Evolutionary conservation across 345 rosid species (phyloP), one percentile per base, ranked within the genome.

Genomic region (Excoecaria agallocha): DNA sequence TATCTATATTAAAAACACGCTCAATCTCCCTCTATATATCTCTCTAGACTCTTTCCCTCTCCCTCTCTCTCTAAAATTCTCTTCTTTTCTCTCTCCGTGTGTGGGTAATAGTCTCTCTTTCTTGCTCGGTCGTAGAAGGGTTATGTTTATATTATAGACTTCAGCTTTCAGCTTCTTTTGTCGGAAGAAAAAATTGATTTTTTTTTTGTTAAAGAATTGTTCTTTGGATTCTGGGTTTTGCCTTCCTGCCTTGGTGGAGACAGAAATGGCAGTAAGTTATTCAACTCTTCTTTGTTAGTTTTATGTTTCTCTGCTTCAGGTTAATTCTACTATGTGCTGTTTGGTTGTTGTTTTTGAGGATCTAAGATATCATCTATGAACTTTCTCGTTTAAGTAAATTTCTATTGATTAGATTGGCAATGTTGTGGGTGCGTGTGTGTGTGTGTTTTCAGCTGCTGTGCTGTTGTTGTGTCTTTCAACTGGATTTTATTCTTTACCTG

Each of bases 241-340:
- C 58, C 8, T 71, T 70, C 69, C 68, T 69, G 45, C 62, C 52
- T 62, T 65, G 79, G 78, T 60, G 49, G 24, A 68, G 74, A 66
- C 52, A 75, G 64, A 67, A 65, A 91, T 91, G 97, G 90, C 90
- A 30, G 97, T 91, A 77, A 88, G 97, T 84, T 75, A 6, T n/a
- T 15, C 8, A 43, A 6, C 10, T 8, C 70, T 69, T 19, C 0
- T 13, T 72, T 37, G 35, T 12, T 59, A 62, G 22, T 37, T n/a
- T 38, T 22, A 45, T 45, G 24, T 46, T 5, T 45, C 5, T 74
- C 11, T n/a, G 45, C 3, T 67, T n/a, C 24, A 38, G 38, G 25
- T 67, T 59, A 70, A 12, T 70, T 70, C 24, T 9, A 41, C 41
- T 56, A 15, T 65, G 12, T 52, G 61, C 13, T 64, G 60, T 50